These are phyloP conservation scores for Mitragyna speciosa DNA, from an alignment of 257 asterid genomes.

Conservation along the genomic window DNA sequence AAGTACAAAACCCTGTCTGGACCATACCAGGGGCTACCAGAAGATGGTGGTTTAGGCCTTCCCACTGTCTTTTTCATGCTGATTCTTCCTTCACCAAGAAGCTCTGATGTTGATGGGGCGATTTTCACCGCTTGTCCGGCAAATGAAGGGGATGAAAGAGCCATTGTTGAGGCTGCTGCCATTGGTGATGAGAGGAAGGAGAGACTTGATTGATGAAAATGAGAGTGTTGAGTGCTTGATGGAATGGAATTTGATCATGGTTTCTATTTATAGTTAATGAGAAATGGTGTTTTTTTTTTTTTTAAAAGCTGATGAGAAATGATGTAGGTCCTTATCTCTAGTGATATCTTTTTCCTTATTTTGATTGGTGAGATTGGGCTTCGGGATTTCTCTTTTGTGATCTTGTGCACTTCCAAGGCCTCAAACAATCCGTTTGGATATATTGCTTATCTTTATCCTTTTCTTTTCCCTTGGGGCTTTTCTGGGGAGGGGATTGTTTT, in stretches of 20 bases:
- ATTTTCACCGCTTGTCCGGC: slow-evolving; percentile 47
- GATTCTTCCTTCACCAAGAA: slow-evolving; percentile 42
- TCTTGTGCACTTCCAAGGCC: neutral
- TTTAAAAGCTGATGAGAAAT: neutral
- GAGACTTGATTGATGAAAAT: neutral
- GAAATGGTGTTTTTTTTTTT: neutral
- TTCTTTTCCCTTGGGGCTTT: too few relatives aligned
- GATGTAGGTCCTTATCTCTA: neutral
- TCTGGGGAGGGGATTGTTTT: too few relatives aligned
- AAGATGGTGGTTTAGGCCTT: slow-evolving; percentile 22
- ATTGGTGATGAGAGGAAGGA: slow-evolving; percentile 4
- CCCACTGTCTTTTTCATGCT: slow-evolving; percentile 40
- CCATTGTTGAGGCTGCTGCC: slow-evolving; percentile 51
- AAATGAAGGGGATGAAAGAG: slow-evolving; percentile 55
- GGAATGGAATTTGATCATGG: neutral
- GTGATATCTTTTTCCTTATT: neutral
- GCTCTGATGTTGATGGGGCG: slow-evolving; percentile 31
- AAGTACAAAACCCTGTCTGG: slow-evolving; percentile 50
- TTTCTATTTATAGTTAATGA: neutral
- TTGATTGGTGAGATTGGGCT: neutral
- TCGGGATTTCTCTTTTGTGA: neutral
- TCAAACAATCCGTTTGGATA: neutral
- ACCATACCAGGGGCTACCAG: slow-evolving; percentile 56
- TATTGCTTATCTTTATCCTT: too few relatives aligned
- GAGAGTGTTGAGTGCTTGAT: neutral